Base-by-base conservation (phyloP, 345 rosid genomes). In the Bruguiera parviflora region DNA sequence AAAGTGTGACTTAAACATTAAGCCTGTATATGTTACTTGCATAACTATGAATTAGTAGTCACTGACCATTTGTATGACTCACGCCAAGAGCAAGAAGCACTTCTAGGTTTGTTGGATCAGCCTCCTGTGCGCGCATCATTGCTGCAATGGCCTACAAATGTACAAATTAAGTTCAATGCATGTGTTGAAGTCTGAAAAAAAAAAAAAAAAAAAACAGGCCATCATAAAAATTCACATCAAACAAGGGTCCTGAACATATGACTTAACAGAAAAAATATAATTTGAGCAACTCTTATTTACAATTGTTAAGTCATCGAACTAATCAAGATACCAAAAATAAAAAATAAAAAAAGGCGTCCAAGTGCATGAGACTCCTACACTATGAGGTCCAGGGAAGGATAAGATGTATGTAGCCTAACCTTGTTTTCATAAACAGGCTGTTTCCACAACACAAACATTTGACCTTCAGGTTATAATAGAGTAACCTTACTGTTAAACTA, bases 11-110 rank as follows among this genome's bases (percentile, higher is more conserved):
- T 43, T 43, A 43, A 43, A 39, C 46, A 39, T 39, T 2, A 39
- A 63, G 66, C n/a, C 27, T 5, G 24, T 35, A 21, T 46, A 29
- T 20, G 35, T 53, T 21, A 46, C 43, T 55, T 39, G 51, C 56
- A 29, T 19, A 65, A 24, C 22, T 20, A 18, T 19, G 25, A 32
- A 67, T 35, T 43, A 70, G 22, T 8, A 69, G 25, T 39, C 60
- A 86, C 94, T 84, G 53, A 96, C 99, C 99, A 71, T 96, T 96
- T 70, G 99, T 92, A 84, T 96, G 97, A 77, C 98, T 92, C 74
- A 96, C 98, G 62, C 99, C 98, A 80, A 96, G 96, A 8, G 99
- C 91, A 78, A 96, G 98, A 82, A 96, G 98, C 71, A 96, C 99
- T 82, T 92, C 99, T 19, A 96, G 87, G 81, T 96, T 96, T 72